Evolutionary conservation across 2,329 filamentous ascomycete species (phyloP), one percentile per base, ranked within the genome.

Genomic region (Neopestalotiopsis sp.): DNA sequence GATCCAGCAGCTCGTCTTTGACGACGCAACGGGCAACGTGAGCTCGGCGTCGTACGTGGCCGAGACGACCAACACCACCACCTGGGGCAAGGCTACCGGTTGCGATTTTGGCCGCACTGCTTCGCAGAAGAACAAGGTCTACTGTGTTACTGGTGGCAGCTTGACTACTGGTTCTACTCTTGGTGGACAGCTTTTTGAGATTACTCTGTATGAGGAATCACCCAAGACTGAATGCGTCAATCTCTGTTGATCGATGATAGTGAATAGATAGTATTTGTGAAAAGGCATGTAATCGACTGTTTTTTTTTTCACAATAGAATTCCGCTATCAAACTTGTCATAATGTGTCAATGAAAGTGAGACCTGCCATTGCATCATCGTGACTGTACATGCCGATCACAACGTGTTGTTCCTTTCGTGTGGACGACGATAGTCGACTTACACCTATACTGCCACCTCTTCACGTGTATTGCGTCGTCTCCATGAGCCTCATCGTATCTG

Each of bases 41-140:
- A 61, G 57, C 28, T 61, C 57, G 28, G 57, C 57, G 12, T 61
- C 57, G 28, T 61, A 61, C 20, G 57, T 61, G 14, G 28, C 32
- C 1, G 57, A 61, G 57, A 61, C 57, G 14, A 61, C 57, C 14
- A 61, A 61, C 9, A 32, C 28, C 24, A 61, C 57, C 1, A 61
- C 57, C 14, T 30, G 24, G 57, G 57, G 57, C 57, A 61, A 61
- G 57, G 57, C 28, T 3, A 61, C 57, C 4, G 57, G 57, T 7
- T 61, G 57, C 12, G 57, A 61, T 38, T 61, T 61, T n/a, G 57
- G 57, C 20, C 57, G 57, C 32, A 20, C 57, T 20, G 28, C 57
- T 61, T 61, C 12, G 28, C 57, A 61, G 10, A 61, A 61, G 57
- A 61, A 61, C 57, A 61, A 61, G 57, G 57, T 61, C 17, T 61